Evolutionary conservation across 2,329 filamentous ascomycete species (phyloP), one percentile per base, ranked within the genome.

Genomic region (Colletotrichum brevisporum): DNA sequence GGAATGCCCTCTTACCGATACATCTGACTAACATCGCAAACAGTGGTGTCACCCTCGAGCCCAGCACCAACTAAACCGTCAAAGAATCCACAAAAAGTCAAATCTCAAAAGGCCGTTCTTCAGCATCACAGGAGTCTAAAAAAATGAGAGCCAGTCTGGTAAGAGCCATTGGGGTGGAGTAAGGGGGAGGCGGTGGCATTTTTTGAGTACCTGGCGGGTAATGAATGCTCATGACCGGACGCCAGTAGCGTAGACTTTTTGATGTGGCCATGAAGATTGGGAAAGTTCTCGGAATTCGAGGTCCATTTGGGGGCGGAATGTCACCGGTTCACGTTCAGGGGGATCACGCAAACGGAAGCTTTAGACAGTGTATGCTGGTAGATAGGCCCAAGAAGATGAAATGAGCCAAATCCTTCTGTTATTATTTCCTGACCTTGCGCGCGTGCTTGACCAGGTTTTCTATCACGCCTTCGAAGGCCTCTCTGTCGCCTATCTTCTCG

Each of bases 391-490:
- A 3, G 63, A 61, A 64, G 51, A 61, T 47, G 56, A 67, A 18
- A 67, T 31, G 52, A 67, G 56, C 62, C 59, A 51, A 52, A 18
- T n/a, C 52, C 50, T 53, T 69, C 67, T 69, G 45, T 52, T 53
- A 60, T 73, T 83, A 94, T 81, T 95, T 96, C 77, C 94, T 88
- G 65, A 94, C 90, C 82, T 95, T 94, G 78, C 94, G 88, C 57
- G 94, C 94, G 82, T 97, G 94, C 79, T 94, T 96, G 51, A 98
- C 95, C 73, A 98, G 81, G 79, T 97, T 98, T 82, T 97, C 95
- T 86, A 98, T 98, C 16, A 98, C 95, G 0, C 94, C 94, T 78
- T 98, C 95, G 78, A 98, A 96, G 3, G 94, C 94, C 78, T 98
- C 95, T 74, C 96, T 91, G 77, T 98, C 95, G 48, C 93, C 93